phyloP scores from a whole-genome alignment of 129 eudicot genomes.

The Pittosporum tobira region DNA sequence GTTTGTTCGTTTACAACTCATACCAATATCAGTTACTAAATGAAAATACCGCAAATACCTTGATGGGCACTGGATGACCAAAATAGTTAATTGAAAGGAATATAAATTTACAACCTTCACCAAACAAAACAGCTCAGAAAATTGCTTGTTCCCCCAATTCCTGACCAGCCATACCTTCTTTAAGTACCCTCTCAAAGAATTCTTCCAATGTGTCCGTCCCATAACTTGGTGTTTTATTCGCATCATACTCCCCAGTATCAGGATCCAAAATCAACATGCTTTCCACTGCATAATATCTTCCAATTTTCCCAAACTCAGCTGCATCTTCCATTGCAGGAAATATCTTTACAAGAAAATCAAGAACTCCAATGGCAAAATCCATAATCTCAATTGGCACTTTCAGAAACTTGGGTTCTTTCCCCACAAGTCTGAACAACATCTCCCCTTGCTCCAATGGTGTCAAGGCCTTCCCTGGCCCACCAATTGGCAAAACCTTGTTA shows the following conservation, averaged over 20 bases:
- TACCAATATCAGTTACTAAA: conserved; percentile 5
- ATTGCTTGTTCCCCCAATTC: conserved; percentile 84
- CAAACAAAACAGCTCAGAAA: conserved; percentile 20
- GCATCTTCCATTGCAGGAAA: conserved; percentile 86
- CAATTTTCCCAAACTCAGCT: conserved; percentile 92
- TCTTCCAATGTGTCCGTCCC: conserved; percentile 90
- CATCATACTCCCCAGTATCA: conserved; percentile 59
- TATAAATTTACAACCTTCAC: conserved; percentile 1
- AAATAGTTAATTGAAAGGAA: conserved; percentile 5
- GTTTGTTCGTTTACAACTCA: not conserved
- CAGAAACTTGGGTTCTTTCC: conserved; percentile 68
- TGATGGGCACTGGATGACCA: not conserved
- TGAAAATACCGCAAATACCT: conserved; percentile 8
- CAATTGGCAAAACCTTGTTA: conserved; percentile 72
- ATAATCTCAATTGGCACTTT: conserved; percentile 88
- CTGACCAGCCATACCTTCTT: conserved; percentile 93
- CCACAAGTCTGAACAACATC: conserved; percentile 67
- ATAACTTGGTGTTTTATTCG: conserved; percentile 85
- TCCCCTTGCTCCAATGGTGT: conserved; percentile 97
- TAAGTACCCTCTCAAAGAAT: conserved; percentile 66
- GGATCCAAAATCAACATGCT: conserved; percentile 89
- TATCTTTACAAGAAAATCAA: conserved; percentile 73
- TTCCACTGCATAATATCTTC: conserved; percentile 95
- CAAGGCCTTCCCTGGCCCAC: conserved; percentile 89
- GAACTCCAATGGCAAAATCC: conserved; percentile 86